Conservation (phyloP, 2,329 filamentous ascomycete genomes). For the Amauroascus verrucosus region DNA sequence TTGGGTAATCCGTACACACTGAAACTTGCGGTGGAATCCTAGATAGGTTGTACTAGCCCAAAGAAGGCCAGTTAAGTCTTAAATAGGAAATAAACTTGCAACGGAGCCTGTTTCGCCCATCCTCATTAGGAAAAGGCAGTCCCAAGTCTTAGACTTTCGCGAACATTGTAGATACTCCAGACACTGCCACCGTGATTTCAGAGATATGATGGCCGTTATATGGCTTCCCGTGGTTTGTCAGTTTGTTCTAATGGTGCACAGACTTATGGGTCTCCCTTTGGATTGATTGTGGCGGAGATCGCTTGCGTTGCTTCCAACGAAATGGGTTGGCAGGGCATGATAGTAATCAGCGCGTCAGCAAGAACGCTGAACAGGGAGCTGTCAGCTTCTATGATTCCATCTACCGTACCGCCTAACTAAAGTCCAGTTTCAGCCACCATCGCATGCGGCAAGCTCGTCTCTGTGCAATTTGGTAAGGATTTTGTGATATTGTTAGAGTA, state of each 20-base stretch:
- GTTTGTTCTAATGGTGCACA: background rate
- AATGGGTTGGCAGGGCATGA: background rate
- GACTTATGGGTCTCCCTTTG: background rate
- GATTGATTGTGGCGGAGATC: background rate
- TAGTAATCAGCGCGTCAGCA: conserved; percentile 1
- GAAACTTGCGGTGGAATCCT: conserved; percentile 3
- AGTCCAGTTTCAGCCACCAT: conserved; percentile 7
- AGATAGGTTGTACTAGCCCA: conserved; percentile 5
- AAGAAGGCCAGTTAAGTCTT: background rate
- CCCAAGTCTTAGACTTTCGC: background rate
- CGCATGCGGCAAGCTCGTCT: background rate
- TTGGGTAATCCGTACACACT: conserved; percentile 9
- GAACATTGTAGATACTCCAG: background rate
- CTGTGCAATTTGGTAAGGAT: conserved; percentile 1
- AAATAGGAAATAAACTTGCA: conserved; percentile 6
- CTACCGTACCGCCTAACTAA: background rate
- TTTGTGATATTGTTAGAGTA: conserved; percentile 10
- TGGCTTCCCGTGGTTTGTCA: background rate
- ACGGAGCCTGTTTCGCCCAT: conserved; percentile 1
- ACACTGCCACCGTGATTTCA: background rate
- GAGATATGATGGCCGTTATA: background rate
- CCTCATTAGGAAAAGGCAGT: conserved; percentile 1
- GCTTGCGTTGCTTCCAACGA: background rate
- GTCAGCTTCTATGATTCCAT: background rate
- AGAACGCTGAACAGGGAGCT: background rate